phyloP scores from a whole-genome alignment of 768 basidiomycete species.

The Tephrocybe sp. region DNA sequence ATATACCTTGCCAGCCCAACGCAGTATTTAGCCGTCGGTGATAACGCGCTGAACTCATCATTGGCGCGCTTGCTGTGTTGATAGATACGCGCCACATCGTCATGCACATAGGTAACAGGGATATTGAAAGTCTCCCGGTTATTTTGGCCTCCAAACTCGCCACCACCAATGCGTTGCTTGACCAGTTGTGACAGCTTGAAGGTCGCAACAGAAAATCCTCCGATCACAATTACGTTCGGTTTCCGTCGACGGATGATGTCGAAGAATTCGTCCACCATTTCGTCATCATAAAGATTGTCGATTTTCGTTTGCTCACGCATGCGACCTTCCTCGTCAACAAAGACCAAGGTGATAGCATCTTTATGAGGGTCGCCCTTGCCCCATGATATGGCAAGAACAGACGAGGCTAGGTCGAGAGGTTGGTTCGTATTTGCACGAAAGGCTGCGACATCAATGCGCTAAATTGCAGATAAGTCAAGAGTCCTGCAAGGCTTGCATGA shows the following conservation, averaged over 20 bases:
- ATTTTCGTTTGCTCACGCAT: conserved; percentile 88
- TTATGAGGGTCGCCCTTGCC: conserved; percentile 93
- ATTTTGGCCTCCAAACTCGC: not conserved
- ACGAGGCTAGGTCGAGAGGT: conserved; percentile 68
- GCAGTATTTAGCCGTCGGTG: conserved; percentile 85
- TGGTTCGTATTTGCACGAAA: conserved; percentile 63
- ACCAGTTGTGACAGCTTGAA: conserved; percentile 64
- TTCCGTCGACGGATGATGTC: conserved; percentile 81
- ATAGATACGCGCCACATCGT: conserved; percentile 92
- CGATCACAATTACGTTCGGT: conserved; percentile 87
- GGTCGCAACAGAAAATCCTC: conserved; percentile 86
- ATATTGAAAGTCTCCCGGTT: conserved; percentile 53
- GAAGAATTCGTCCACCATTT: conserved; percentile 70
- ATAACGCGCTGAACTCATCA: conserved; percentile 79
- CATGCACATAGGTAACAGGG: conserved; percentile 80
- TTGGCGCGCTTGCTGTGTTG: conserved; percentile 86
- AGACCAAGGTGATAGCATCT: conserved; percentile 84
- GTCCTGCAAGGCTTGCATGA: conserved; percentile 1
- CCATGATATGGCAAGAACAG: conserved; percentile 90
- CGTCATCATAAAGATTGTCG: conserved; percentile 78
- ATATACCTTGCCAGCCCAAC: conserved; percentile 90
- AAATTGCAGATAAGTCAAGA: conserved; percentile 16
- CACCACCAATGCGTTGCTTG: conserved; percentile 47
- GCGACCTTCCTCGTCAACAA: conserved; percentile 85
- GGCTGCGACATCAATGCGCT: conserved; percentile 87